Evolutionary conservation across 1,139 yeast species (phyloP).

Genomic region (Torulaspora pretoriensis): DNA sequence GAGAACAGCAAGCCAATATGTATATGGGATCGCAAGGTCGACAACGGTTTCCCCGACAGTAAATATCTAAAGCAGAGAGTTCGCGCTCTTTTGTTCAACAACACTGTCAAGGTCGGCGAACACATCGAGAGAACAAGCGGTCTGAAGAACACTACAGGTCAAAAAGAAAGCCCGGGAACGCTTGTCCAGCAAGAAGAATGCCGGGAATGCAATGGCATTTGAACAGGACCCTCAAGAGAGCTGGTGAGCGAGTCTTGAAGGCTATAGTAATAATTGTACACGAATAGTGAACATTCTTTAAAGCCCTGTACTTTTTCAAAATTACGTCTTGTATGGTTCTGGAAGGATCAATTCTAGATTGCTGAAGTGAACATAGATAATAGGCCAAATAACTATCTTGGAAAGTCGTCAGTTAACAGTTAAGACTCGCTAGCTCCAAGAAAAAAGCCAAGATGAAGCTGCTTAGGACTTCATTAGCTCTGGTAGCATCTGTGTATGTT

Average conservation of each 20-base stretch:
- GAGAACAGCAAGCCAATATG: conserved; percentile 23
- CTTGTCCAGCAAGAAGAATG: conserved; percentile 5
- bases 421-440: neutral
- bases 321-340: neutral
- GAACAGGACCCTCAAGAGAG: neutral
- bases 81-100: conserved; percentile 19
- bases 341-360: neutral
- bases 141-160: neutral
- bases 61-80: conserved; percentile 54
- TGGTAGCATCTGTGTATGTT: conserved; percentile 1
- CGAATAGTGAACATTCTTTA: conserved; percentile 3
- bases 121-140: conserved; percentile 12
- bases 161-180: conserved; percentile 3
- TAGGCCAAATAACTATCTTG: neutral
- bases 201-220: neutral
- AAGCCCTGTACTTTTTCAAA: neutral
- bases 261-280: conserved; percentile 3
- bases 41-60: conserved; percentile 63
- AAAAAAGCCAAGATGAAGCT: neutral
- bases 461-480: neutral
- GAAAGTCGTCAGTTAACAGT: neutral
- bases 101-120: conserved; percentile 20
- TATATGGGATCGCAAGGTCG: conserved; percentile 52
- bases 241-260: neutral
- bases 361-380: neutral